Evolutionary conservation across 805 yeast genomes (phyloP).

Genomic region (Ascoidea tarda): DNA sequence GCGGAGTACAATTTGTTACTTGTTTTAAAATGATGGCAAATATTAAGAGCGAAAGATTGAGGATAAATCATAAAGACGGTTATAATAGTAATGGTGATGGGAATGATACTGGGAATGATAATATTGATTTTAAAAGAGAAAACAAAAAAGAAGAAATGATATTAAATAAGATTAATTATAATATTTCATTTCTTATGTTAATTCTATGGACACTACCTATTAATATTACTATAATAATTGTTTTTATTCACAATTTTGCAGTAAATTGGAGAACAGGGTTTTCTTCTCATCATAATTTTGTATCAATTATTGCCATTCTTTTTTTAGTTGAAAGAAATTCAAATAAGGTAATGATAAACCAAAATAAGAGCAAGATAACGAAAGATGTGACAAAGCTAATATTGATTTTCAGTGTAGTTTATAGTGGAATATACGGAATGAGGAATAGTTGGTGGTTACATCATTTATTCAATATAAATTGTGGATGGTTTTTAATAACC

Average conservation of each 20-base stretch:
- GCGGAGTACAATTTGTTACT: slow-evolving; percentile 42
- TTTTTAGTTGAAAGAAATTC: slow-evolving; percentile 40
- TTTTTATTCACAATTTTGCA: slow-evolving; percentile 67
- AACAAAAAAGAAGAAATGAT: slow-evolving; percentile 7
- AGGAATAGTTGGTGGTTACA: slow-evolving; percentile 80
- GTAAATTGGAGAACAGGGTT: slow-evolving; percentile 76
- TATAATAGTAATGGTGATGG: too few species aligned
- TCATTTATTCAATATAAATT: slow-evolving; percentile 52
- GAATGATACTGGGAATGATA: too few species aligned
- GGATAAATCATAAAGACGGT: not conserved
- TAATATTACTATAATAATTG: slow-evolving; percentile 63
- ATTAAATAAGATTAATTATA: slow-evolving; percentile 36
- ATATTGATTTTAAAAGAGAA: slow-evolving; percentile 10
- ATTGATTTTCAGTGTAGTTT: slow-evolving; percentile 39
- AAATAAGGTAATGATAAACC: slow-evolving; percentile 26
- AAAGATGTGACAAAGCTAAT: slow-evolving; percentile 22
- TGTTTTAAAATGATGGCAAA: slow-evolving; percentile 23
- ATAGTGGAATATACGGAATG: slow-evolving; percentile 59
- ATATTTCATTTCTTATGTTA: slow-evolving; percentile 45
- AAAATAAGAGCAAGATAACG: slow-evolving; percentile 13
- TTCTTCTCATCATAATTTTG: slow-evolving; percentile 70
- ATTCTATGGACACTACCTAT: slow-evolving; percentile 74
- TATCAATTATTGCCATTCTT: slow-evolving; percentile 66
- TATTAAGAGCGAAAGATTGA: slow-evolving; percentile 2
- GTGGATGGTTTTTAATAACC: slow-evolving; percentile 32